Percentiles rank a stretch among this genome's conserved stretches.
phyloP scores from a whole-genome alignment of 768 basidiomycete species.

The Neoboletus magnificus region DNA sequence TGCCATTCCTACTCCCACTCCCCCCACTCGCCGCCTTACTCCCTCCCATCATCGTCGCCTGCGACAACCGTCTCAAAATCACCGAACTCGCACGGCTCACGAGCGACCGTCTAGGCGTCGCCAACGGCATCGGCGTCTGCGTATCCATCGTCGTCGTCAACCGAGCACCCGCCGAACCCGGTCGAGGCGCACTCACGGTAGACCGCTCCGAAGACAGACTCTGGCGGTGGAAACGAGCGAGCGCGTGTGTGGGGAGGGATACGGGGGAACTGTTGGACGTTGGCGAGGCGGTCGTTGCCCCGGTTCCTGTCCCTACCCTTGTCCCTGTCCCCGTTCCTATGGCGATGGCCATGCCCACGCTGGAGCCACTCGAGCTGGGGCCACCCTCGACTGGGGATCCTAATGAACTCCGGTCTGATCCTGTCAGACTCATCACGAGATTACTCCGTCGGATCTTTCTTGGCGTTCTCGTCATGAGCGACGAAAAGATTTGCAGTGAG shows the following conservation, averaged over 20 bases:
- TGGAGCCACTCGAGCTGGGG: background rate
- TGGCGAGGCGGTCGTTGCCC: background rate
- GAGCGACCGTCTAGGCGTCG: slow-evolving; percentile 13
- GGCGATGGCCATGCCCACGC: background rate
- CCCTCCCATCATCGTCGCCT: slow-evolving; percentile 15
- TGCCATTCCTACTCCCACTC: background rate
- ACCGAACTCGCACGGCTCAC: slow-evolving; percentile 29
- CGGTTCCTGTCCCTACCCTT: background rate
- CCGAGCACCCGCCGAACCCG: slow-evolving; percentile 25
- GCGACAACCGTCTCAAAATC: slow-evolving; percentile 23
- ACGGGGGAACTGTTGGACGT: slow-evolving; percentile 13
- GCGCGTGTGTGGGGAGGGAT: slow-evolving; percentile 11
- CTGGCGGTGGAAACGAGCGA: background rate
- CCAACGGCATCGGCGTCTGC: background rate
- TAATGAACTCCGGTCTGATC: slow-evolving; percentile 4
- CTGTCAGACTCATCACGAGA: slow-evolving; percentile 25
- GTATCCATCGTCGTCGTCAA: slow-evolving; percentile 12
- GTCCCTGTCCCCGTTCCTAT: too few relatives aligned
- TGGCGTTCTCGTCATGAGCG: slow-evolving; percentile 1
- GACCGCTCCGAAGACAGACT: background rate
- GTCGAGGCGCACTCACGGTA: background rate
- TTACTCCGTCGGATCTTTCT: slow-evolving; percentile 19
- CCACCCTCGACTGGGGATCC: background rate
- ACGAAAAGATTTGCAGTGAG: slow-evolving; percentile 21
- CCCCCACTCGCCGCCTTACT: background rate